phyloP scores from a whole-genome alignment of 257 asterid species.

The Capsicum pubescens region DNA sequence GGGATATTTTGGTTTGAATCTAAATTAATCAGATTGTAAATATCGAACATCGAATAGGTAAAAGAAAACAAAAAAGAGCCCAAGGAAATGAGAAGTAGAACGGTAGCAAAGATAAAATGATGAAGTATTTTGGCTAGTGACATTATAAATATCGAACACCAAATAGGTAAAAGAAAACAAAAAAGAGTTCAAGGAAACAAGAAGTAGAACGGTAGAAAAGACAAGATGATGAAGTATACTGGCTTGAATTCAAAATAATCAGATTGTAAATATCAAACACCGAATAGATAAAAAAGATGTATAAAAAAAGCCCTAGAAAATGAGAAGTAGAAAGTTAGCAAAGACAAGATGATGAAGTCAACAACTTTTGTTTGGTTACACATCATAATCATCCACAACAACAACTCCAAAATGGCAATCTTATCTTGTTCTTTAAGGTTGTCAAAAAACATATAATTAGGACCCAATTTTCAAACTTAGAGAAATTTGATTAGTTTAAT shows the following conservation, averaged over 20 bases:
- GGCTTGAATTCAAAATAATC: background rate
- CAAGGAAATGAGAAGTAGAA: too few species aligned
- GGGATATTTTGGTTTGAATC: too few species aligned
- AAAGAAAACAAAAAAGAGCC: too few species aligned
- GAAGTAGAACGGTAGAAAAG: too few species aligned
- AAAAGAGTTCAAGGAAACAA: too few species aligned
- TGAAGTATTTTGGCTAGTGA: background rate
- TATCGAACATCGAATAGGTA: too few species aligned
- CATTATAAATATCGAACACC: too few species aligned
- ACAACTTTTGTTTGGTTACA: slow-evolving; percentile 18
- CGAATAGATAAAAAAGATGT: too few species aligned
- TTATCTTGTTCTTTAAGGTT: slow-evolving; percentile 34
- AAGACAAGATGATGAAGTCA: slow-evolving; percentile 28
- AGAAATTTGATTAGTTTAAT: background rate
- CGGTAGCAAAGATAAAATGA: slow-evolving; percentile 21
- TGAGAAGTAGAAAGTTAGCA: slow-evolving; percentile 1
- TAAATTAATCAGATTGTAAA: too few species aligned
- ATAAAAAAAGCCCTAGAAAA: background rate
- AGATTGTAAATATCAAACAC: background rate
- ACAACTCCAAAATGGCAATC: slow-evolving; percentile 23
- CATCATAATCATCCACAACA: slow-evolving; percentile 12
- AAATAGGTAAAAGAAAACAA: too few species aligned
- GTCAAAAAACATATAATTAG: background rate
- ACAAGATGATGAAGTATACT: too few species aligned
- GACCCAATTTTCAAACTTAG: background rate